These are phyloP conservation scores for Nannizziopsis barbatae DNA, from an alignment of 2,329 filamentous ascomycete genomes.

Conservation along the genomic window DNA sequence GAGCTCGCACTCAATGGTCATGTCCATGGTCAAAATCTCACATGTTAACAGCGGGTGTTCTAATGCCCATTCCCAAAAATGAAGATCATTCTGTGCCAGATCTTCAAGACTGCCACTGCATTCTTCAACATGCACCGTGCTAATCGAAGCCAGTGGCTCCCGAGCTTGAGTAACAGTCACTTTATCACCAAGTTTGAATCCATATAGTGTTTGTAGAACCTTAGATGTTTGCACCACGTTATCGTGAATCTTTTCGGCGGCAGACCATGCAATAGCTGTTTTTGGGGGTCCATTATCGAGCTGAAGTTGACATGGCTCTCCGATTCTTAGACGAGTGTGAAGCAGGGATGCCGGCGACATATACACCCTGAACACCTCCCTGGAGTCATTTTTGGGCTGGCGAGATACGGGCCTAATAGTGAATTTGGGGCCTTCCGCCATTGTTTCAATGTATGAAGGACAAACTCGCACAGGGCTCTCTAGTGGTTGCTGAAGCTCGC, in stretches of 20 bases:
- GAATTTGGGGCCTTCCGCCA: slow-evolving; percentile 36
- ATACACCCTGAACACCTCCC: slow-evolving; percentile 50
- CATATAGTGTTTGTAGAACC: slow-evolving; percentile 59
- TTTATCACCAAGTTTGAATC: slow-evolving; percentile 60
- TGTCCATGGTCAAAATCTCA: slow-evolving; percentile 58
- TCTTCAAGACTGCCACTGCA: slow-evolving; percentile 34
- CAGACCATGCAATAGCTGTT: slow-evolving; percentile 53
- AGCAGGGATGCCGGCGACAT: slow-evolving; percentile 47
- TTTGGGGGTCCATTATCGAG: slow-evolving; percentile 29
- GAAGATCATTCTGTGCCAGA: slow-evolving; percentile 28
- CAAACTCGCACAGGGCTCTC: no score
- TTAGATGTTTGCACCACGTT: slow-evolving; percentile 63
- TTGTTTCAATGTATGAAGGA: slow-evolving; percentile 11
- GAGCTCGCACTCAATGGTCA: slow-evolving; percentile 54
- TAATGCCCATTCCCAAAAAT: slow-evolving; percentile 41
- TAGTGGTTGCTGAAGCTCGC: no score
- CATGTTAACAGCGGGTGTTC: slow-evolving; percentile 41
- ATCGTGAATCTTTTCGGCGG: slow-evolving; percentile 52
- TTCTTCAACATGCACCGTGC: slow-evolving; percentile 51
- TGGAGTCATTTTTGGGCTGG: slow-evolving; percentile 38
- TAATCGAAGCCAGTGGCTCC: slow-evolving; percentile 43
- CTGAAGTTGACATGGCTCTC: slow-evolving; percentile 43
- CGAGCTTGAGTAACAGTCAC: slow-evolving; percentile 50
- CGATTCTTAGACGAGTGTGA: slow-evolving; percentile 44
- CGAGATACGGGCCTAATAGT: slow-evolving; percentile 46